Evolutionary conservation across 129 eudicot species (phyloP).

Genomic region (Dittrichia graveolens): DNA sequence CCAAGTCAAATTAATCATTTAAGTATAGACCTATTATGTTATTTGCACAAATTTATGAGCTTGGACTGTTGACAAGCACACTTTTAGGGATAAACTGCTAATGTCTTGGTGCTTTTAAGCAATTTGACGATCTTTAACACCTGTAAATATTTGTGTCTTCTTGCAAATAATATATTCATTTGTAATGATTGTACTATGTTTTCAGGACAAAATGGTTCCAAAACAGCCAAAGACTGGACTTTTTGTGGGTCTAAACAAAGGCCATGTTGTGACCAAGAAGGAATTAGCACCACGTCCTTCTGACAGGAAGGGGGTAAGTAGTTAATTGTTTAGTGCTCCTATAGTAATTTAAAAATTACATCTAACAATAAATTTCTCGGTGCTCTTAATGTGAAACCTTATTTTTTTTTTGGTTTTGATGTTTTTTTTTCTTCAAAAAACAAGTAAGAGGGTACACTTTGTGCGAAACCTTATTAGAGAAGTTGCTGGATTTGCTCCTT

Average conservation of each 20-base stretch:
- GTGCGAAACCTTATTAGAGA: constrained; percentile 57
- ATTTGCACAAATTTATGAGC: background rate
- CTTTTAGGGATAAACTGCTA: background rate
- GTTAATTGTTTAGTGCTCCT: background rate
- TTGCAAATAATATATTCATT: background rate
- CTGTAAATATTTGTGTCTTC: background rate
- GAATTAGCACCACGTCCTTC: constrained; percentile 40
- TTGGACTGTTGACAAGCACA: background rate
- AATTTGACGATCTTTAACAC: background rate
- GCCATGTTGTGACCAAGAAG: constrained; percentile 32
- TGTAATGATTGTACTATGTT: background rate
- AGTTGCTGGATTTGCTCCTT: constrained; percentile 69
- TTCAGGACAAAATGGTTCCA: constrained; percentile 22
- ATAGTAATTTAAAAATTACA: background rate
- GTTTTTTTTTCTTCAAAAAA: constrained; percentile 42
- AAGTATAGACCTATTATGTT: background rate
- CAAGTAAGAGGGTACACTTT: constrained; percentile 53
- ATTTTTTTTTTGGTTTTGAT: background rate
- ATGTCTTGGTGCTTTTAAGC: background rate
- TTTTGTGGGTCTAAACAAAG: constrained; percentile 38
- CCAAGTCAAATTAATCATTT: background rate
- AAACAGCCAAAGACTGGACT: constrained; percentile 38
- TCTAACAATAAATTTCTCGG: background rate
- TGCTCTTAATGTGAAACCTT: background rate
- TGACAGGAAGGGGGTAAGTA: constrained; percentile 37